Evolutionary conservation across 345 rosid species (phyloP), one percentile per base, ranked within the genome.

Genomic region (Corchorus olitorius): DNA sequence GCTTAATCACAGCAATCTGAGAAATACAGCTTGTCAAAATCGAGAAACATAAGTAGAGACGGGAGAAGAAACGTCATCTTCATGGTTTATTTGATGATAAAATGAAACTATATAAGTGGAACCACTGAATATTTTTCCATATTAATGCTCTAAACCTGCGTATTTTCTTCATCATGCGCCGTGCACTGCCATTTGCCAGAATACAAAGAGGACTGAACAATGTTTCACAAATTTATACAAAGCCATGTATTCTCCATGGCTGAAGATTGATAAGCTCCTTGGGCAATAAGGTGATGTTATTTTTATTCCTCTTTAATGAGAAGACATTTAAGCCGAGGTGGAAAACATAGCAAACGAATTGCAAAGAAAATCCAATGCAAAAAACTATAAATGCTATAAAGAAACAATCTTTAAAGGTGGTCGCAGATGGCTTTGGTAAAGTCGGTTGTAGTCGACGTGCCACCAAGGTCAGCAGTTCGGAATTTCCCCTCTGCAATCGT

Each of bases 401-500:
- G 77, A 60, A 66, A 66, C 54, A 67, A 81, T 74, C 52, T 82
- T 89, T 81, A 92, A 81, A 97, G 97, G 83, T 91, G 93, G 80
- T 87, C 93, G 16, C 95, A 89, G 34, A 96, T 97, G 3, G 98
- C 98, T 60, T 87, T 91, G 0, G 99, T 97, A 80, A 97, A 97
- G 5, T 94, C 98, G 0, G 97, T 81, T 33, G 97, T 97, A 2
- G 94, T 78, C 16, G 97, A 84, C 11, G 71, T 39, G 56, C 98
- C 99, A 16, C 99, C 99, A 41, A 97, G 97, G 79, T 97, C 99
- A 0, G 96, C 98, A 0, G 99, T 94, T 85, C 97, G 87, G 86
- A 84, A 90, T 78, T 92, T 91, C 8, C 97, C 98, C 70, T 92
- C 97, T 0, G 98, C 92, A 54, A 97, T 94, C 54, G 99, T 97